Evolutionary conservation across 306 rosid genomes (phyloP).

Genomic region (Vicia villosa): DNA sequence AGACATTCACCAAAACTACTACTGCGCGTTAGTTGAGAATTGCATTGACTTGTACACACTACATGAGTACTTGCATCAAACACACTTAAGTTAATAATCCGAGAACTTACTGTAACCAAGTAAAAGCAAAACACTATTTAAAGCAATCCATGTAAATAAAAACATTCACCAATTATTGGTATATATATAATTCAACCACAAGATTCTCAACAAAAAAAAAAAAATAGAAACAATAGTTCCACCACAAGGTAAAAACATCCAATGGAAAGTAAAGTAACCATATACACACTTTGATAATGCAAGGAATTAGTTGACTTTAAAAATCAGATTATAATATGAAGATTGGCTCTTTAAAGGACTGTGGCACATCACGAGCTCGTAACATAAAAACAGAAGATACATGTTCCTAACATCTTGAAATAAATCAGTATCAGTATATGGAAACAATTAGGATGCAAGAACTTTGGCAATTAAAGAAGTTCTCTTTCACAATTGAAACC

Average conservation of each 20-base stretch:
- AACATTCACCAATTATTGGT: slow-evolving; percentile 30
- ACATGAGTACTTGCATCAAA: slow-evolving; percentile 12
- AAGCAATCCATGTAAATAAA: slow-evolving; percentile 17
- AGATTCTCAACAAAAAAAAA: not conserved
- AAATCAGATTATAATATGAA: too few species aligned
- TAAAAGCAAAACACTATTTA: not conserved
- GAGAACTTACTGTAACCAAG: slow-evolving; percentile 8
- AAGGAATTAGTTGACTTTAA: too few species aligned
- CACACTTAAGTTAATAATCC: slow-evolving; percentile 14
- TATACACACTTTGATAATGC: too few species aligned
- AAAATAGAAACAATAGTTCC: not conserved
- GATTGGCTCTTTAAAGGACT: not conserved
- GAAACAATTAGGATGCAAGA: not conserved
- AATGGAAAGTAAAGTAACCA: too few species aligned
- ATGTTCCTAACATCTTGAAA: slow-evolving; percentile 1
- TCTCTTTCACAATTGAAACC: not conserved
- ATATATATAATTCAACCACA: slow-evolving; percentile 20
- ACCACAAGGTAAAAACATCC: slow-evolving; percentile 11
- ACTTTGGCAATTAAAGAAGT: not conserved
- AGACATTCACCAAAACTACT: slow-evolving; percentile 13
- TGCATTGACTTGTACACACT: slow-evolving; percentile 17
- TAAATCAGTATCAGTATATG: slow-evolving; percentile 21
- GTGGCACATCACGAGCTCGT: not conserved
- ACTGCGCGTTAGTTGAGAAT: not conserved
- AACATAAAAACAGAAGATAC: slow-evolving; percentile 9